Percentiles rank a stretch among this genome's conserved stretches.
Conservation (phyloP, 305 asterid genomes). For the Fraxinus xanthoxyloides region DNA sequence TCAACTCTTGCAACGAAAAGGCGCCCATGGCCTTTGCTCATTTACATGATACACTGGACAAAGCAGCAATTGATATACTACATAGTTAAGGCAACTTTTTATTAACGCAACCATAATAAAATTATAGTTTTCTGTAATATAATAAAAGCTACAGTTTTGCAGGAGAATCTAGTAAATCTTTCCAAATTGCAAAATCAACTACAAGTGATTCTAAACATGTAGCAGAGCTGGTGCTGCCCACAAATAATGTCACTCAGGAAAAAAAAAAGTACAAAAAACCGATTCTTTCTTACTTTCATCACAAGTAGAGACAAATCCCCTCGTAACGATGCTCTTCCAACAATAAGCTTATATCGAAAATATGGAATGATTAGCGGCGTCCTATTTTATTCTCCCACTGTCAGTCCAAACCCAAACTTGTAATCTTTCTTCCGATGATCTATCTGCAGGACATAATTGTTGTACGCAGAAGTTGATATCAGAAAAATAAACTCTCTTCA, state of each 20-base stretch:
- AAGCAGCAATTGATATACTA: not conserved
- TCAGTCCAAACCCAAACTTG: slow-evolving; percentile 89
- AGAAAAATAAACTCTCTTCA: not conserved
- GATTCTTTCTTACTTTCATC: slow-evolving; percentile 36
- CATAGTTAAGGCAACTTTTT: not conserved
- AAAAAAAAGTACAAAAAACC: slow-evolving; percentile 31
- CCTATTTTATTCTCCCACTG: slow-evolving; percentile 77
- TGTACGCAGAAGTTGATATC: not conserved
- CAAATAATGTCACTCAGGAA: slow-evolving; percentile 23
- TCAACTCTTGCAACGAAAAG: not conserved
- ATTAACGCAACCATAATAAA: slow-evolving; percentile 25
- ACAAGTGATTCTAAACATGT: slow-evolving; percentile 22
- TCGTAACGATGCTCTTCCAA: slow-evolving; percentile 15
- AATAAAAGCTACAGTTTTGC: slow-evolving; percentile 26
- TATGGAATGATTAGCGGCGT: slow-evolving; percentile 5
- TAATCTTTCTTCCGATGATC: slow-evolving; percentile 91
- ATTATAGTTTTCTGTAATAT: slow-evolving; percentile 12
- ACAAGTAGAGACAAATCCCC: slow-evolving; percentile 14
- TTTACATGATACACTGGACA: not conserved
- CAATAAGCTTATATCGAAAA: slow-evolving; percentile 20
- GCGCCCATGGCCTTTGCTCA: not conserved
- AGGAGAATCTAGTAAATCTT: slow-evolving; percentile 22
- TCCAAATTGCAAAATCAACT: slow-evolving; percentile 45
- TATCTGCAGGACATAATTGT: slow-evolving; percentile 47
- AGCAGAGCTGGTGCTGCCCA: slow-evolving; percentile 28